Evolutionary conservation across 2,329 filamentous ascomycete species (phyloP), one percentile per base, ranked within the genome.

Genomic region (Zopfia rhizophila): DNA sequence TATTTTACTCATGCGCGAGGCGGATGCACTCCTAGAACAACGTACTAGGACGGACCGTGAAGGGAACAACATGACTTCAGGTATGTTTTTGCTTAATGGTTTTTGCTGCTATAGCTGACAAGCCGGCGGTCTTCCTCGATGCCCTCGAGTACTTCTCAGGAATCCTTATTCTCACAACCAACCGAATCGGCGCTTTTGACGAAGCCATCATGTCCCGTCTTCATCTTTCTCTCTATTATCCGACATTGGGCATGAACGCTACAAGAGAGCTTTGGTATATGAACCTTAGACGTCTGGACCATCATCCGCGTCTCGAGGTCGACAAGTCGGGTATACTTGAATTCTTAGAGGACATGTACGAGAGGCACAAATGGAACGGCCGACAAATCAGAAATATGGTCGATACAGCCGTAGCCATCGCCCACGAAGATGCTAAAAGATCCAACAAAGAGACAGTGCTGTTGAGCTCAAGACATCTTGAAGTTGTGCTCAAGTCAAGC

Each of bases 201-300:
- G 66, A 70, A 2, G 73, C 72, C 0, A 73, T 75, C 54, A 46
- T 58, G 32, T 50, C 32, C 37, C 56, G 47, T 46, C 58, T 48
- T 69, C 72, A 0, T 70, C 68, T 46, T 78, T 76, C 76, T 12
- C 30, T 46, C 2, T 12, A 41, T 17, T 46, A 39, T 13, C 13
- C 29, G n/a, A 7, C 72, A 75, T 22, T 72, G 74, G 14, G 66
- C 81, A n/a, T 60, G 78, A 1, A 66, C 79, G 1, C 64, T 79
- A 7, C 76, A 78, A 57, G 14, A 25, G 21, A 14, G 48, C 22
- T 40, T 13, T 18, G 5, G 18, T 47, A 29, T 28, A 33, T 16
- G 18, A 42, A n/a, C n/a, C n/a, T n/a, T n/a, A n/a, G n/a, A n/a
- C n/a, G n/a, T n/a, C n/a, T n/a, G n/a, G n/a, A n/a, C n/a, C n/a